Percentiles rank a stretch among this genome's conserved stretches.
These are phyloP conservation scores for Setomelanomma holmii DNA, from an alignment of 2,329 filamentous ascomycete species.

Conservation along the genomic window DNA sequence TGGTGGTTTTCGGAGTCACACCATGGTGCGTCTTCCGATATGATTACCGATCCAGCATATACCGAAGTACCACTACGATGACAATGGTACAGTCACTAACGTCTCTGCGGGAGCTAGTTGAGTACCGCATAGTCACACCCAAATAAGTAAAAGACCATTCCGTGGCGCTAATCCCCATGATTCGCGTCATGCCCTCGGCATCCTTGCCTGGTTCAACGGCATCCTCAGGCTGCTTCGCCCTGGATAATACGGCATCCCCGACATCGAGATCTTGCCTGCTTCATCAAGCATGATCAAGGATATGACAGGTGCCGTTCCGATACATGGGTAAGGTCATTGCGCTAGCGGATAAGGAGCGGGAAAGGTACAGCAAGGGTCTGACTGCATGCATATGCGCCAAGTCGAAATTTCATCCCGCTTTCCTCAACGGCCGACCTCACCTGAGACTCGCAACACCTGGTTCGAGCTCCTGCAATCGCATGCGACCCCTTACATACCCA, in stretches of 20 bases:
- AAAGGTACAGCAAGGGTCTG: neutral
- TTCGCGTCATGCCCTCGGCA: neutral
- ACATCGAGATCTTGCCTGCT: neutral
- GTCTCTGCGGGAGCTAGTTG: neutral
- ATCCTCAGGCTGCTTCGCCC: too few species aligned
- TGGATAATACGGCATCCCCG: neutral
- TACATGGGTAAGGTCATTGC: neutral
- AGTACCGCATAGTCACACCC: too few species aligned
- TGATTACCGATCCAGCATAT: neutral
- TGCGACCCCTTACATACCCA: too few species aligned
- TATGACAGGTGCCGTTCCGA: neutral
- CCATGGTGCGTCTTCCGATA: slow-evolving; percentile 16
- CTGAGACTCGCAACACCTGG: too few species aligned
- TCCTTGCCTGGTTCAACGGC: neutral
- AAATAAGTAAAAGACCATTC: too few species aligned
- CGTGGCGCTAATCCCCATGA: too few species aligned
- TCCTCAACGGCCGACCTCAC: neutral
- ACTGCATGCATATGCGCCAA: slow-evolving; percentile 4
- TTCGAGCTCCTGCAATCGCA: too few species aligned
- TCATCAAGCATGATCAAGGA: neutral
- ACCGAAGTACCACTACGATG: neutral
- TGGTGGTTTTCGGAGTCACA: neutral
- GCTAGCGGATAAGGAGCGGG: slow-evolving; percentile 4
- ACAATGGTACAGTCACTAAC: neutral
- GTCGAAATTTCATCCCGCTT: neutral